Percentiles rank a stretch among this genome's conserved stretches.
Conservation (phyloP, 345 rosid genomes). For the Turritis glabra region DNA sequence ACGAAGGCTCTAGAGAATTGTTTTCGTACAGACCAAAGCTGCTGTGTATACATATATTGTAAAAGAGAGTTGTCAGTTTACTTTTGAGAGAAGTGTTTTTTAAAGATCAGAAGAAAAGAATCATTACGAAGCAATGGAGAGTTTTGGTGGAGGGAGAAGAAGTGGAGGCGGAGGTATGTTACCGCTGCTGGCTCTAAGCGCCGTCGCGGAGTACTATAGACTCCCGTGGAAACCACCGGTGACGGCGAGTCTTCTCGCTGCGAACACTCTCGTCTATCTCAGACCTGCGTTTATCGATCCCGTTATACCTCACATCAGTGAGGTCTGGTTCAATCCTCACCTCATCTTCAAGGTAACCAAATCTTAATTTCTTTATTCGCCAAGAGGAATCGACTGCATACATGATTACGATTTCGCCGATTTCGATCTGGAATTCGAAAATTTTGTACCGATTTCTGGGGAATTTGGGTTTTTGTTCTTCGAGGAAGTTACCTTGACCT, state of each 20-base stretch:
- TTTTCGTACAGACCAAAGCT: slow-evolving; percentile 29
- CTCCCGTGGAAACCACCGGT: slow-evolving; percentile 92
- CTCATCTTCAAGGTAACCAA: slow-evolving; percentile 76
- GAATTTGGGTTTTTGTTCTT: slow-evolving; percentile 7
- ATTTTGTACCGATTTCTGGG: background rate
- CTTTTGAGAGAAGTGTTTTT: background rate
- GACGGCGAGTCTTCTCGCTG: slow-evolving; percentile 77
- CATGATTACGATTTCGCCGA: background rate
- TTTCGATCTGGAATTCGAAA: background rate
- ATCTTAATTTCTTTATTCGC: background rate
- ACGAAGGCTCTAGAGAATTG: slow-evolving; percentile 32
- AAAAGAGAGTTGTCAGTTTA: background rate
- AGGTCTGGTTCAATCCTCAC: slow-evolving; percentile 84
- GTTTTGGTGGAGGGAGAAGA: slow-evolving; percentile 40
- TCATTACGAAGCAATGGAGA: slow-evolving; percentile 29
- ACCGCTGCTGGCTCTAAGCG: slow-evolving; percentile 74
- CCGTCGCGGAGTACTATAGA: slow-evolving; percentile 67
- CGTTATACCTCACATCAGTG: slow-evolving; percentile 63
- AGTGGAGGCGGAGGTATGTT: slow-evolving; percentile 62
- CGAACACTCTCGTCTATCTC: slow-evolving; percentile 72
- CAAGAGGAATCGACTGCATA: background rate
- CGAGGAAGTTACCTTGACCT: background rate
- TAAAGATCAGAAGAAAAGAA: slow-evolving; percentile 14
- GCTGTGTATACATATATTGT: background rate
- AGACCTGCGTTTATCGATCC: slow-evolving; percentile 64